phyloP scores from a whole-genome alignment of 352 stramenopile species.

The Globisporangium irregulare region DNA sequence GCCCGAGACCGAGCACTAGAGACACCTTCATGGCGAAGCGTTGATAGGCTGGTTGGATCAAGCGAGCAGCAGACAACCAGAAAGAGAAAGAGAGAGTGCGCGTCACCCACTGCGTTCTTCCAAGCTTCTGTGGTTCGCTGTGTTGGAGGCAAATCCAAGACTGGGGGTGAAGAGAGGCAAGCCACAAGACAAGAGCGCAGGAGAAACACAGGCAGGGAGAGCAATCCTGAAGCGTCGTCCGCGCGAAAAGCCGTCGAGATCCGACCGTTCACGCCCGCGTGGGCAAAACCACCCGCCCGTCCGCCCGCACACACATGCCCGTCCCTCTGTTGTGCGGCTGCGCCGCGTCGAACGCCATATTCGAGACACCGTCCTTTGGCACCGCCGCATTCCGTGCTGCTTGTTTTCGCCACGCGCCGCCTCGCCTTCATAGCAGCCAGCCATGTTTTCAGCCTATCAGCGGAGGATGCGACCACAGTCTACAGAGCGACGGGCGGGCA shows the following conservation, averaged over 20 bases:
- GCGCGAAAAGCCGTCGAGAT: not conserved
- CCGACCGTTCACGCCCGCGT: not conserved
- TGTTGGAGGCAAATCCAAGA: slow-evolving; percentile 10
- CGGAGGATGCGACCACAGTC: no score
- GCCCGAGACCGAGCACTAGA: slow-evolving; percentile 7
- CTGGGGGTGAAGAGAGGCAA: not conserved
- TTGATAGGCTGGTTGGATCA: not conserved
- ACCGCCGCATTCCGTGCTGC: no score
- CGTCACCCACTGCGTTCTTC: no score
- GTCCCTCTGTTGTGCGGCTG: no score
- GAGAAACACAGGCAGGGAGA: no score
- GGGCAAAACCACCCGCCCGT: not conserved
- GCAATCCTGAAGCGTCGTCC: not conserved
- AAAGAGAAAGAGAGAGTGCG: not conserved
- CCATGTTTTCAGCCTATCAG: no score
- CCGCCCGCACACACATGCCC: not conserved
- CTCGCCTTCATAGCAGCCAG: no score
- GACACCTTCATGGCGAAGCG: slow-evolving; percentile 15
- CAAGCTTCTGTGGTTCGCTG: not conserved
- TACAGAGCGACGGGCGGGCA: no score
- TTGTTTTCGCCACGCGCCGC: no score
- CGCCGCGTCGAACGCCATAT: not conserved
- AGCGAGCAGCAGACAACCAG: not conserved
- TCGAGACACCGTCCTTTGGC: not conserved
- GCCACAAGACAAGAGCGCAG: not conserved